Evolutionary conservation across 768 basidiomycete genomes (phyloP).

Genomic region (Sporobolomyces pararoseus): DNA sequence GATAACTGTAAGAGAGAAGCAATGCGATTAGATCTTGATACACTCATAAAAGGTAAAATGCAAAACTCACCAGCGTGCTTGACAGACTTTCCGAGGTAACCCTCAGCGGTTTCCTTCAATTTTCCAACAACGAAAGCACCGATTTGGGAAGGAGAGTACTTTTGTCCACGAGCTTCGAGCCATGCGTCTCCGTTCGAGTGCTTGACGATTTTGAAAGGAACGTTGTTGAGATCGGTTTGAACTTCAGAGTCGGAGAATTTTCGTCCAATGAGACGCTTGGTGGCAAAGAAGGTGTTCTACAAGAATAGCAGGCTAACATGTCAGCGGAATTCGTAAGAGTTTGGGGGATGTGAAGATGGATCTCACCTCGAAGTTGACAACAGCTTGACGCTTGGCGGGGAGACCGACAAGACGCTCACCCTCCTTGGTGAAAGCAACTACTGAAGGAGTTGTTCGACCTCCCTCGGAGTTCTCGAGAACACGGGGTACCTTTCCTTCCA

Average conservation of each 20-base stretch:
- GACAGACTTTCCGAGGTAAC: conserved; percentile 85
- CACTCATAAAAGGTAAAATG: background rate
- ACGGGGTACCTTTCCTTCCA: conserved; percentile 56
- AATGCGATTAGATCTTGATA: background rate
- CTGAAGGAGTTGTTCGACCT: conserved; percentile 94
- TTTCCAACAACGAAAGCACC: conserved; percentile 63
- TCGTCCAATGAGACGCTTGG: conserved; percentile 87
- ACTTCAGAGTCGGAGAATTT: conserved; percentile 91
- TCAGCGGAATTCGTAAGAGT: background rate
- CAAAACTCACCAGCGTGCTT: conserved; percentile 64
- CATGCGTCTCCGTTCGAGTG: conserved; percentile 55
- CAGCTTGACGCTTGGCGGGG: conserved; percentile 94
- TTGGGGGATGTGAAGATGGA: background rate
- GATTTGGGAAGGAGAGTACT: conserved; percentile 58
- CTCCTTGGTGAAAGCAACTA: conserved; percentile 97
- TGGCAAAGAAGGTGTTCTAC: conserved; percentile 62
- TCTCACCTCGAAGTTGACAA: conserved; percentile 79
- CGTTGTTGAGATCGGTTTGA: conserved; percentile 70
- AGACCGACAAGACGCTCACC: conserved; percentile 88
- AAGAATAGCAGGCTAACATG: too few species aligned
- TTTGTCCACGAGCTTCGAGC: conserved; percentile 81
- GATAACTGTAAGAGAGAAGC: conserved; percentile 57
- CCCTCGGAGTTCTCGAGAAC: conserved; percentile 98
- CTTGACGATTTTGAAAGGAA: conserved; percentile 60
- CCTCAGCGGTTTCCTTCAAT: conserved; percentile 94